Percentiles rank a stretch among this genome's conserved stretches.
Conservation (phyloP, 345 rosid genomes). For the Boechera stricta region DNA sequence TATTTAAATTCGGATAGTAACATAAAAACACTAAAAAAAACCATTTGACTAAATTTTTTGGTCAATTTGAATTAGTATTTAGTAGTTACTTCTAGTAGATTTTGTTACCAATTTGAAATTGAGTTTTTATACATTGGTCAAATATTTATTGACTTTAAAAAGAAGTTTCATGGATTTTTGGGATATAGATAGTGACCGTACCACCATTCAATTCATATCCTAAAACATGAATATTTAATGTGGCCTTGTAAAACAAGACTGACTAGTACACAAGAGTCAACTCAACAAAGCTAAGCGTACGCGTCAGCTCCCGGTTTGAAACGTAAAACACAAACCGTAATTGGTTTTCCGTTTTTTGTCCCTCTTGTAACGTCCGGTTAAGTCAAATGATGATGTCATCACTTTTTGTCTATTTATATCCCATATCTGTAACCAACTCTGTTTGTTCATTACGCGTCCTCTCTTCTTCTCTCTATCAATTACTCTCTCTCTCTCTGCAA, state of each 20-base stretch:
- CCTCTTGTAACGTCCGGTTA: background rate
- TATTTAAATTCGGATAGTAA: background rate
- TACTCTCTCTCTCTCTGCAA: slow-evolving; percentile 27
- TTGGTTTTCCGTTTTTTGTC: background rate
- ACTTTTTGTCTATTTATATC: slow-evolving; percentile 23
- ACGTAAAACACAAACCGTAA: background rate
- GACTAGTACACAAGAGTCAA: slow-evolving; percentile 16
- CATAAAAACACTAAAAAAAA: background rate
- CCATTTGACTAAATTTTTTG: background rate
- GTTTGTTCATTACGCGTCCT: slow-evolving; percentile 29
- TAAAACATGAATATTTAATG: background rate
- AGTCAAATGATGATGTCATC: slow-evolving; percentile 30
- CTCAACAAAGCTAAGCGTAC: slow-evolving; percentile 34
- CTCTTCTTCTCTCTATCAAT: background rate
- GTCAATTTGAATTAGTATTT: background rate
- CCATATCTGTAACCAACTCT: slow-evolving; percentile 3
- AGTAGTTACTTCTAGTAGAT: background rate
- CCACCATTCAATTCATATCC: background rate
- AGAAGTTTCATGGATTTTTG: background rate
- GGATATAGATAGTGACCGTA: slow-evolving; percentile 10
- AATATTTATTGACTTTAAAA: background rate
- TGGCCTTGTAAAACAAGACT: slow-evolving; percentile 22
- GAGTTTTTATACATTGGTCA: background rate
- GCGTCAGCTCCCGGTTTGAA: slow-evolving; percentile 42
- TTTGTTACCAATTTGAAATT: background rate